Evolutionary conservation across 805 yeast species (phyloP), one percentile per base, ranked within the genome.

Genomic region (Wickerhamomyces ciferrii): DNA sequence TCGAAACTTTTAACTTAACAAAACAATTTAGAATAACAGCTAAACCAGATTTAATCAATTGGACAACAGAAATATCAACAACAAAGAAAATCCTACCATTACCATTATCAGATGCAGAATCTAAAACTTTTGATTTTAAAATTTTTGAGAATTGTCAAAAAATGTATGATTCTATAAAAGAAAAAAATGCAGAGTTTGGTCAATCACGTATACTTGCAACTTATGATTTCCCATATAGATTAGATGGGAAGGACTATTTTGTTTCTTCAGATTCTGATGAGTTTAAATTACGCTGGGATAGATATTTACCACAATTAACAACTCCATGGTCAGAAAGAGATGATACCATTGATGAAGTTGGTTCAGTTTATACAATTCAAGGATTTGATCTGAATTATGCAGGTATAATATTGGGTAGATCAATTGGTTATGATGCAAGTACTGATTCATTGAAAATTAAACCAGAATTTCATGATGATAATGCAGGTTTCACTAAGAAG

Each of bases 301-400:
- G 76, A 42, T 72, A 72, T 47, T 51, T 67, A 1, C 78, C 77
- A 6, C 59, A 65, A 15, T 64, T 63, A 9, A 53, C 60, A 4
- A 53, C 60, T 2, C 78, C 77, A 15, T 73, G 78, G 78, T 67
- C 74, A 44, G 77, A 72, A 51, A 53, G 76, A 35, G 58, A 60
- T 0, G 76, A 72, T 40, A 70, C 75, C 1, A 69, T 72, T 38
- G 72, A 71, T 27, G 76, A 72, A 53, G 76, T 72, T 37, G 78
- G 78, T 0, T 69, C 75, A 19, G 77, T 72, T 4, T 73, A 73
- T 45, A 72, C 78, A 0, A 60, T 73, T 19, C 78, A 72, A 55
- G 78, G 78, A 1, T 73, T 72, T 51, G 78, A 73, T 53, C 52
- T 73, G 46, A 72, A 72, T 50, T 73, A 69, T 51, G 75, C 75